phyloP scores from a whole-genome alignment of 1,284 basidiomycete species.

The Gymnopus androsaceus region DNA sequence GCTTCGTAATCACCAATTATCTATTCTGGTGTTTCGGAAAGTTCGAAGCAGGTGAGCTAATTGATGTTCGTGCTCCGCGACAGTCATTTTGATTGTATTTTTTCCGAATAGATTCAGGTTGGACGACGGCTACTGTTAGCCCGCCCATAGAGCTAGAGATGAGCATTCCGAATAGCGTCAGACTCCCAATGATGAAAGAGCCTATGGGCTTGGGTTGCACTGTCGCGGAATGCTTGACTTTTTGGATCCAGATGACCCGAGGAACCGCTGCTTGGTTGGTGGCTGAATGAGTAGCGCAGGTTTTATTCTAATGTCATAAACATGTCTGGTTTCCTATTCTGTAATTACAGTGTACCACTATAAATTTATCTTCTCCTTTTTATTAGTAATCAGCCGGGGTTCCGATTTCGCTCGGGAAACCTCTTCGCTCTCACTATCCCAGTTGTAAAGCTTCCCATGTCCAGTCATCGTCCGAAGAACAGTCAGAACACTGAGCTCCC shows the following conservation, averaged over 20 bases:
- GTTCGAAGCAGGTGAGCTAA: too few species aligned
- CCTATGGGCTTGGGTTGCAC: slow-evolving; percentile 7
- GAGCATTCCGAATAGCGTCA: neutral
- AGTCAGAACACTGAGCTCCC: neutral
- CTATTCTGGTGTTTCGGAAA: too few species aligned
- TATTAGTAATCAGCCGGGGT: neutral
- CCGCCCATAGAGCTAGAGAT: slow-evolving; percentile 2
- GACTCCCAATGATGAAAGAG: neutral
- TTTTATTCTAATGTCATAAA: too few species aligned
- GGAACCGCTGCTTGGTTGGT: neutral
- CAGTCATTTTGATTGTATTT: neutral
- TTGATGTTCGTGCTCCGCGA: too few species aligned
- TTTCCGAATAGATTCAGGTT: neutral
- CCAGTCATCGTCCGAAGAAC: neutral
- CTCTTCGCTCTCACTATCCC: neutral
- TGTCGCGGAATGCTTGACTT: neutral
- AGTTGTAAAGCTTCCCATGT: too few species aligned
- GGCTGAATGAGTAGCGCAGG: too few species aligned
- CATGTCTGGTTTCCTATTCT: too few species aligned
- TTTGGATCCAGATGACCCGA: neutral
- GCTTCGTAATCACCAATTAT: neutral
- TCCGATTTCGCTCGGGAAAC: neutral
- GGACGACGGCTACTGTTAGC: neutral
- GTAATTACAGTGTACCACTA: too few species aligned
- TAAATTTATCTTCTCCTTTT: too few species aligned